A percentile compares a stretch with the other conserved stretches of the same genome.
phyloP scores from a whole-genome alignment of 129 eudicot genomes.

The Oenanthe sinensis region DNA sequence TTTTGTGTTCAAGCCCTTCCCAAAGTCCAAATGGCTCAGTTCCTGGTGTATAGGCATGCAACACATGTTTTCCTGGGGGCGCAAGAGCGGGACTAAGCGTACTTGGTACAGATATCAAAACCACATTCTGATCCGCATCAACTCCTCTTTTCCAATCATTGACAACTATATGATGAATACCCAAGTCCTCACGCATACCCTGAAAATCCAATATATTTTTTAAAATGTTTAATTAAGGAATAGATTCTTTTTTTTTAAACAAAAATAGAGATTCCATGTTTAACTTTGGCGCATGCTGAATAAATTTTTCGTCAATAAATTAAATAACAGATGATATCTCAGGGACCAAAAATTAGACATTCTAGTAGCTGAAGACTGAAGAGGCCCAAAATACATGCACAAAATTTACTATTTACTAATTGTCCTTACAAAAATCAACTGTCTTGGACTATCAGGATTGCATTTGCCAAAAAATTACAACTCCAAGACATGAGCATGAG shows the following conservation, averaged over 20 bases:
- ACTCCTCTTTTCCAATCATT: slow-evolving; percentile 95
- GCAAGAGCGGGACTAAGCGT: slow-evolving; percentile 81
- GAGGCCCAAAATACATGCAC: not conserved
- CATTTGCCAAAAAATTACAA: no score
- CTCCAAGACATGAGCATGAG: not conserved
- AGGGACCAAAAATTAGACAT: not conserved
- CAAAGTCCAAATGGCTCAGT: slow-evolving; percentile 80
- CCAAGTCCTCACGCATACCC: slow-evolving; percentile 77
- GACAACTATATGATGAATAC: slow-evolving; percentile 93
- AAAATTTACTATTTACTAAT: not conserved
- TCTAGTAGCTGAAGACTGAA: not conserved
- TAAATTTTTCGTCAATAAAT: not conserved
- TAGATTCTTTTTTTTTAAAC: not conserved
- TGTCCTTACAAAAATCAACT: not conserved
- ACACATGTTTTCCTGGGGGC: slow-evolving; percentile 84
- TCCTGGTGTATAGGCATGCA: slow-evolving; percentile 96
- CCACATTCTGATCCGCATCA: slow-evolving; percentile 97
- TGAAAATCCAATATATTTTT: slow-evolving; percentile 16
- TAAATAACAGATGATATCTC: not conserved
- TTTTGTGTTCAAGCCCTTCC: slow-evolving; percentile 85
- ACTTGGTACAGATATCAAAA: slow-evolving; percentile 85
- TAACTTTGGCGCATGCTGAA: not conserved
- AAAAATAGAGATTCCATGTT: not conserved
- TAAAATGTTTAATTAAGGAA: not conserved
- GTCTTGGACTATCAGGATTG: not conserved